A percentile compares a stretch with the other conserved stretches of the same genome.
Conservation (phyloP, 805 yeast species). For the Zygotorulaspora chibaensis region DNA sequence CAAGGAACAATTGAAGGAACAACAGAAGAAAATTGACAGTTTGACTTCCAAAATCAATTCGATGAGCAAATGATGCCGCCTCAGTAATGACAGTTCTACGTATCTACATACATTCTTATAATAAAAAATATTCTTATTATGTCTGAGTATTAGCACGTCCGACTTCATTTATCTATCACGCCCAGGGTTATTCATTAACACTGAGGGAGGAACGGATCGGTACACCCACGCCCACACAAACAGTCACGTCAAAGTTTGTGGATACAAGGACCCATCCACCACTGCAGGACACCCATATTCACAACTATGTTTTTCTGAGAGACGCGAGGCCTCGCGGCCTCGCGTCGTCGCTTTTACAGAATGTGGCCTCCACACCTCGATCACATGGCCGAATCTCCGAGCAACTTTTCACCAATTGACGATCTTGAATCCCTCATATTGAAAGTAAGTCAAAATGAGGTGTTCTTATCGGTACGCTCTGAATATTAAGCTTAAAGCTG, state of each 20-base stretch:
- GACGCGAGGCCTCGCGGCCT: too few species aligned
- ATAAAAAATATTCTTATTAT: slow-evolving; percentile 1
- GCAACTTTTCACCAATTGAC: too few species aligned
- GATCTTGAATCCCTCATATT: slow-evolving; percentile 1
- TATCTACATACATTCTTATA: slow-evolving; percentile 1
- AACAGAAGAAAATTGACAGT: slow-evolving; percentile 54
- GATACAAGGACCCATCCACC: background rate
- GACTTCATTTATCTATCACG: too few species aligned
- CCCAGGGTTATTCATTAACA: background rate
- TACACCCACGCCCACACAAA: background rate
- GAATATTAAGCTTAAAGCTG: background rate
- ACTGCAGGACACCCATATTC: background rate
- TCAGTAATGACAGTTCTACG: background rate
- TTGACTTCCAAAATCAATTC: slow-evolving; percentile 44
- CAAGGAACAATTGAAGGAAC: slow-evolving; percentile 72
- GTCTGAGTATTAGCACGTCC: background rate
- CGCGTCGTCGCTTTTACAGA: too few species aligned
- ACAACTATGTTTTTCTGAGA: background rate
- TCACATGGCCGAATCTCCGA: too few species aligned
- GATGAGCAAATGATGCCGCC: slow-evolving; percentile 16
- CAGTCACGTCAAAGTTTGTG: background rate
- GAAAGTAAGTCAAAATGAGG: background rate
- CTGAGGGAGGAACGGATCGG: background rate
- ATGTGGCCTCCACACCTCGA: too few species aligned
- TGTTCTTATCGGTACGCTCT: background rate